Percentiles rank a stretch among this genome's conserved stretches.
Evolutionary conservation across 1,284 basidiomycete species (phyloP).

Genomic region (Leccinum angustisporum): DNA sequence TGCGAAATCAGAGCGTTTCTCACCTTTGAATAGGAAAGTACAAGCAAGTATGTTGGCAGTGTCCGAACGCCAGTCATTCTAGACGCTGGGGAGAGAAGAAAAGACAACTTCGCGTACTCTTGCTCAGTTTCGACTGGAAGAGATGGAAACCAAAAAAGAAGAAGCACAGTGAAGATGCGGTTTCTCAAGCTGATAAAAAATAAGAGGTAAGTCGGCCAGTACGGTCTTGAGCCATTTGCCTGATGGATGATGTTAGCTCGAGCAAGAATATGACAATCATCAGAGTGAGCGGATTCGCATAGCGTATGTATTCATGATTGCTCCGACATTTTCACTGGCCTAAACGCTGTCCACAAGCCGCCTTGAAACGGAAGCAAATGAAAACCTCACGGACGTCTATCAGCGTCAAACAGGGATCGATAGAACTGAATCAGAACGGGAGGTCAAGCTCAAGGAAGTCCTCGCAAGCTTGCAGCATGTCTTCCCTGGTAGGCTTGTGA

Average conservation of each 20-base stretch:
- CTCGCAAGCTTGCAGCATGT: slow-evolving; percentile 81
- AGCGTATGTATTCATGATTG: slow-evolving; percentile 45
- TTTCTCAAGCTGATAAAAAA: slow-evolving; percentile 55
- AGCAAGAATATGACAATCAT: slow-evolving; percentile 74
- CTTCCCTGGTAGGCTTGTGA: slow-evolving; percentile 64
- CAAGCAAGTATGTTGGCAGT: slow-evolving; percentile 77
- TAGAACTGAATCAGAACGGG: slow-evolving; percentile 82
- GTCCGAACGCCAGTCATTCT: slow-evolving; percentile 85
- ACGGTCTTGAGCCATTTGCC: background rate
- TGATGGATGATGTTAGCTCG: slow-evolving; percentile 47
- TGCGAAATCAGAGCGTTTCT: slow-evolving; percentile 4
- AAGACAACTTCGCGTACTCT: slow-evolving; percentile 72
- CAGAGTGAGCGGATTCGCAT: slow-evolving; percentile 75
- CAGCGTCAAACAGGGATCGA: slow-evolving; percentile 89
- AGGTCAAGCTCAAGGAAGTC: slow-evolving; percentile 77
- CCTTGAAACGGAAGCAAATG: slow-evolving; percentile 87
- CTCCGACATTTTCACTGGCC: background rate
- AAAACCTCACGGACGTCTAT: slow-evolving; percentile 83
- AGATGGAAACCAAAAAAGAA: slow-evolving; percentile 59
- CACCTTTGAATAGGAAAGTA: slow-evolving; percentile 59
- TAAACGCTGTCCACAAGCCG: slow-evolving; percentile 50
- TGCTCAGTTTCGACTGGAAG: slow-evolving; percentile 68
- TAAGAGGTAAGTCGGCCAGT: slow-evolving; percentile 46
- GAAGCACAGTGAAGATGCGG: slow-evolving; percentile 63
- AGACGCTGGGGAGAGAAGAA: slow-evolving; percentile 80